Evolutionary conservation across 805 yeast genomes (phyloP), one percentile per base, ranked within the genome.

Genomic region (Pichia nanzhaoensis): DNA sequence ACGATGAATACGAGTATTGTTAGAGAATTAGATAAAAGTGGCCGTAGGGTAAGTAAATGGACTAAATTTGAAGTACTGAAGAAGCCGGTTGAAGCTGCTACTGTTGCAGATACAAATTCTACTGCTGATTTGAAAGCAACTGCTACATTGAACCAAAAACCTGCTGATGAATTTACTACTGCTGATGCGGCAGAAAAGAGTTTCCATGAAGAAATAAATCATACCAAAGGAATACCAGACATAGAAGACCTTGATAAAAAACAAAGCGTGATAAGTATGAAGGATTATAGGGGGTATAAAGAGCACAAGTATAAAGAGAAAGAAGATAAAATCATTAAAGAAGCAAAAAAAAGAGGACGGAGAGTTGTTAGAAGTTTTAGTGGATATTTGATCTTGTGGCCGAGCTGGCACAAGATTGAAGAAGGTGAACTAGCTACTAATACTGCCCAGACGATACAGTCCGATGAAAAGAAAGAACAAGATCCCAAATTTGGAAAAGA

Each of bases 1-100:
- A 51, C 51, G 13, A 58, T 58, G 60, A 59, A 58, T 28, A 44
- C 60, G 1, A 52, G 52, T n/a, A 52, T 55, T 8, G 49, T 54
- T 5, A 53, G 57, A 8, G 57, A 56, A 18, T 46, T 62, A 18
- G 67, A 63, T 43, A 53, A 47, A 7, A 52, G 54, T 33, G 42
- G 42, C 4, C 44, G 34, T 18, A 42, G 34, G 12, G 42, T 41
- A 16, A 36, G 47, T 12, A 44, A 38, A 17, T 53, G 50, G 50
- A 17, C 20, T 12, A 44, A 42, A 14, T 30, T 32, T 20, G 47
- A 44, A 7, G 18, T 17, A 12, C 16, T 14, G 12, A 14, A 30
- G 16, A 14, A 30, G 33, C 14, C 16, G 12, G 42, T 55, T 4
- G 58, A 56, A 8, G 48, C 18, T 8, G 8, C 43, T 9, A 19